These are phyloP conservation scores for Hypoxylon crocopeplum DNA, from an alignment of 495 filamentous ascomycete genomes.

Conservation along the genomic window DNA sequence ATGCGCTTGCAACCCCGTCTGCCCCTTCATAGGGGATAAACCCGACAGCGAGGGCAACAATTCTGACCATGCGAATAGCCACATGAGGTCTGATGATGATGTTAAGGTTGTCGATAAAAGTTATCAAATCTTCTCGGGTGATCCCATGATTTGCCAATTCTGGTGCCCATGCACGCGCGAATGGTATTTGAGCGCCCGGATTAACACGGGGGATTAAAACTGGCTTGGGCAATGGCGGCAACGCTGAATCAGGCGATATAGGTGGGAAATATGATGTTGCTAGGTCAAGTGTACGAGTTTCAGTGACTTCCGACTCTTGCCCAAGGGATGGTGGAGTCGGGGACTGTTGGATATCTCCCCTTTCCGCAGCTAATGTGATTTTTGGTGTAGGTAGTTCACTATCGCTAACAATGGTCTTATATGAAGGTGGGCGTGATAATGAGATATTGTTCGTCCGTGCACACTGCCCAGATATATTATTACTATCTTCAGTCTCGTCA, in stretches of 20 bases:
- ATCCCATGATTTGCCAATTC: conserved; percentile 28
- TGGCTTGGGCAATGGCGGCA: conserved; percentile 26
- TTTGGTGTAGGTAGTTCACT: not conserved
- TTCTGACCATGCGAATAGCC: conserved; percentile 9
- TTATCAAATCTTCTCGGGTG: conserved; percentile 29
- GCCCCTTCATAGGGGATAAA: conserved; percentile 28
- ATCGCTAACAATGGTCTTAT: not conserved
- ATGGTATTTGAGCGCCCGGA: conserved; percentile 28
- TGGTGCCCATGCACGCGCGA: conserved; percentile 31
- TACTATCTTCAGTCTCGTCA: too few species aligned
- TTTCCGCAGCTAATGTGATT: not conserved
- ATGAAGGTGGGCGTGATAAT: conserved; percentile 5
- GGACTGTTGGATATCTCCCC: not conserved
- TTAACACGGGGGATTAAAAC: conserved; percentile 36
- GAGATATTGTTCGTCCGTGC: not conserved
- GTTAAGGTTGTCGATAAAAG: conserved; percentile 41
- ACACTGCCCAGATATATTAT: too few species aligned
- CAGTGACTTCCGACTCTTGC: not conserved
- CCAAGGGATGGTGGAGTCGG: not conserved
- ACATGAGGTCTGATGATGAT: conserved; percentile 29
- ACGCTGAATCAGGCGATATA: not conserved
- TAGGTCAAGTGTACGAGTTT: conserved; percentile 18
- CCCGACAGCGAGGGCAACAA: conserved; percentile 13
- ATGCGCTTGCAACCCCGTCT: conserved; percentile 15
- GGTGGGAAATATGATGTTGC: conserved; percentile 19